phyloP scores from a whole-genome alignment of 1,139 yeast genomes.

The Hansenula lynferdii region DNA sequence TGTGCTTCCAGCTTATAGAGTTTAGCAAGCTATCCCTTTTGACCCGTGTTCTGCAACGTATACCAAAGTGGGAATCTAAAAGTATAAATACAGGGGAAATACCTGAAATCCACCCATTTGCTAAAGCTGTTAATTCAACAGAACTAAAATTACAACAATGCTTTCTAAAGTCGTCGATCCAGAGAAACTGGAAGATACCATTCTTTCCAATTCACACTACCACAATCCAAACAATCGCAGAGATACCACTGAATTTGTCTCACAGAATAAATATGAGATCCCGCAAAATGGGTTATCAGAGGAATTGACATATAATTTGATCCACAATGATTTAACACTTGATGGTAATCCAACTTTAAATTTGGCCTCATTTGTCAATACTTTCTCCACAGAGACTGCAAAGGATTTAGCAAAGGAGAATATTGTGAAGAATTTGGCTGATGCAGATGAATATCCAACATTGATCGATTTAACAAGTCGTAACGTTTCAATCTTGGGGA shows the following conservation, averaged over 20 bases:
- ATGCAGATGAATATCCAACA: slow-evolving; percentile 90
- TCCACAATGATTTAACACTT: slow-evolving; percentile 68
- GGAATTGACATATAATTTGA: slow-evolving; percentile 52
- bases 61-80: too few species aligned
- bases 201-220: slow-evolving; percentile 19
- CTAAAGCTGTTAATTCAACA: too few species aligned
- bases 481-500: slow-evolving; percentile 74
- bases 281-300: slow-evolving; percentile 53
- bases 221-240: slow-evolving; percentile 10
- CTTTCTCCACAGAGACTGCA: slow-evolving; percentile 51
- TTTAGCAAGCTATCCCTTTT: too few species aligned
- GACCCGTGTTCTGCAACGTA: too few species aligned
- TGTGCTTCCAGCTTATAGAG: too few species aligned
- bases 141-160: too few species aligned
- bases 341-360: slow-evolving; percentile 86
- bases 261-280: slow-evolving; percentile 41
- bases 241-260: slow-evolving; percentile 13
- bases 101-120: too few species aligned
- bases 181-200: slow-evolving; percentile 20
- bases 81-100: too few species aligned
- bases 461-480: slow-evolving; percentile 75
- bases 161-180: slow-evolving; percentile 20
- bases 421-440: slow-evolving; percentile 83
- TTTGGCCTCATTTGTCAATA: slow-evolving; percentile 86
- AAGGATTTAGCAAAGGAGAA: slow-evolving; percentile 57